These are phyloP conservation scores for Penicillium simplicissimum DNA, from an alignment of 495 filamentous ascomycete genomes.

Conservation along the genomic window DNA sequence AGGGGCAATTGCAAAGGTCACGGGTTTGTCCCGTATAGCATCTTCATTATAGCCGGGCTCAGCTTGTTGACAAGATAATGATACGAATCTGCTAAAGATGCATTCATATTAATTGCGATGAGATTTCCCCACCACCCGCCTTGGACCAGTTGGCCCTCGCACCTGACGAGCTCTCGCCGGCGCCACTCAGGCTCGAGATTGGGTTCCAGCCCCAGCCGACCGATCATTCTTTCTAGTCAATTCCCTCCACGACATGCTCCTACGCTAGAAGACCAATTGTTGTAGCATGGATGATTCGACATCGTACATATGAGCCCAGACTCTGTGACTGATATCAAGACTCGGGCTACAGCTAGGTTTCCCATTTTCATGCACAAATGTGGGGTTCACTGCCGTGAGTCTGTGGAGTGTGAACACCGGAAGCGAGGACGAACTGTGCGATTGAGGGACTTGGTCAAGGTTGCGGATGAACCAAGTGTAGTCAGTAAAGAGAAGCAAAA, in stretches of 20 bases:
- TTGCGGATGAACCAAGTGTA: too few relatives aligned
- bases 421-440: slow-evolving; percentile 7
- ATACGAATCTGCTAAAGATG: too few relatives aligned
- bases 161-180: slow-evolving; percentile 3
- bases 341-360: slow-evolving; percentile 11
- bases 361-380: slow-evolving; percentile 10
- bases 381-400: slow-evolving; percentile 33
- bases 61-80: background rate
- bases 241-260: background rate
- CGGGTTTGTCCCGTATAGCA: background rate
- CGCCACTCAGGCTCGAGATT: slow-evolving; percentile 12
- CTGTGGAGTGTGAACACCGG: slow-evolving; percentile 17
- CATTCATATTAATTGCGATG: background rate
- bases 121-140: slow-evolving; percentile 15
- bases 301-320: background rate
- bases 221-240: background rate
- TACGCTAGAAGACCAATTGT: slow-evolving; percentile 22
- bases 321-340: slow-evolving; percentile 16
- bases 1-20: background rate
- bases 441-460: background rate
- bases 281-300: slow-evolving; percentile 32
- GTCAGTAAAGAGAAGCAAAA: too few relatives aligned
- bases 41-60: background rate
- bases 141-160: slow-evolving; percentile 4
- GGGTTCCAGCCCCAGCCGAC: background rate